Base-by-base conservation (phyloP, 805 yeast species). In the Wickerhamiella azyma region DNA sequence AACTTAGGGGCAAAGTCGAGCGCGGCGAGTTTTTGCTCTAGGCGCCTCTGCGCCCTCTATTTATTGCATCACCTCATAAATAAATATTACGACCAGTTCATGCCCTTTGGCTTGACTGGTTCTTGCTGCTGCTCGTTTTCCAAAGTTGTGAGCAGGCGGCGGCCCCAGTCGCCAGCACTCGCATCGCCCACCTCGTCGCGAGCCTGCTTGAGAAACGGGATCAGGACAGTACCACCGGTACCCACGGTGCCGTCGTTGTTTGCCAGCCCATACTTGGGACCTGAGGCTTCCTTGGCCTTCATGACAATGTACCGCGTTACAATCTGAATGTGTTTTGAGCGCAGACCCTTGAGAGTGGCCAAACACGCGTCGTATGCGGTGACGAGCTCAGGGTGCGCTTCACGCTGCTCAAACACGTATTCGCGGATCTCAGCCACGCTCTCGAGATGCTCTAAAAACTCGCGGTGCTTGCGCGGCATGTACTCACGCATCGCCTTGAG, bases 121-220 rank as follows among this genome's bases (percentile, higher is more conserved):
- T 5, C n/a, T 19, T 40, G 29, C 4, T 19, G 38, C 32, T 43
- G 29, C 16, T 18, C 26, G 8, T 24, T 26, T 16, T 32, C 42
- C 13, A 39, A 18, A 6, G 41, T 45, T 47, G 54, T 57, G 37
- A 67, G 55, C 30, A 67, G 46, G 50, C 89, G 71, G 58, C 76
- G 76, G 59, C 94, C 95, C 96, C 96, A 86, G 41, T 68, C 72
- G 47, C 95, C 89, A 21, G 94, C 95, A 18, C 96, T 95, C 10
- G 86, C 76, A 55, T 82, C 92, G 37, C 94, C 94, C 2, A 96
- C 88, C 61, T 88, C 96, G 65, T 88, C 96, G 62, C 96, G 75
- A 55, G 96, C 89, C 63, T 89, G 96, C 63, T 86, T 88, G 60
- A 88, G 71, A 66, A 88, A 89, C 24, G 96, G 95, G 48, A 88